Evolutionary conservation across 371 early-diverging fungal genomes (phyloP).

Genomic region (Syncephalis plumigaleata): DNA sequence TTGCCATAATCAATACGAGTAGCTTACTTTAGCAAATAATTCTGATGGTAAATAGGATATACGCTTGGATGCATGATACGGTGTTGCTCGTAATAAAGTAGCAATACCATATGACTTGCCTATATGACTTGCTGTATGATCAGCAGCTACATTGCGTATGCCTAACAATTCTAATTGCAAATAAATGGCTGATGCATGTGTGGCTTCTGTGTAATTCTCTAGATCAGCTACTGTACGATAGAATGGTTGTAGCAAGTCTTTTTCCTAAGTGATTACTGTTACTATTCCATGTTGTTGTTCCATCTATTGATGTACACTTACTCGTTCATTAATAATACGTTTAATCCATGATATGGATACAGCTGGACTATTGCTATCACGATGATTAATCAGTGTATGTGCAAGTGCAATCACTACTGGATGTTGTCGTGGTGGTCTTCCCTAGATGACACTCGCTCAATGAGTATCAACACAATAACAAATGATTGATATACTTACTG

Average conservation of each 20-base stretch:
- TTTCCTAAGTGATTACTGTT: slow-evolving; percentile 17
- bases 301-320: no score
- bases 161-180: slow-evolving; percentile 76
- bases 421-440: slow-evolving; percentile 56
- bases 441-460: slow-evolving; percentile 14
- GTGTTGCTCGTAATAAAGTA: slow-evolving; percentile 48
- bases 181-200: slow-evolving; percentile 67
- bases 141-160: slow-evolving; percentile 59
- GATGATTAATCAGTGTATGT: slow-evolving; percentile 23
- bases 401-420: slow-evolving; percentile 20
- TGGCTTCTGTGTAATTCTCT: slow-evolving; percentile 78
- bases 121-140: slow-evolving; percentile 80
- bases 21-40: slow-evolving; percentile 54
- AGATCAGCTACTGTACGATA: slow-evolving; percentile 57
- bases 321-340: slow-evolving; percentile 54
- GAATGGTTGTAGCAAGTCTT: slow-evolving; percentile 40
- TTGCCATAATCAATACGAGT: background rate
- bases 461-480: background rate
- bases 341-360: slow-evolving; percentile 42
- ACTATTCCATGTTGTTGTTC: slow-evolving; percentile 6
- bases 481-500: slow-evolving; percentile 15
- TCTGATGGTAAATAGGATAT: slow-evolving; percentile 50
- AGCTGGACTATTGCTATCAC: slow-evolving; percentile 25
- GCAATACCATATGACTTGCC: slow-evolving; percentile 77
- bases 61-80: slow-evolving; percentile 44